These are phyloP conservation scores for Aspergillus haitiensis DNA, from an alignment of 495 filamentous ascomycete genomes.

Conservation along the genomic window DNA sequence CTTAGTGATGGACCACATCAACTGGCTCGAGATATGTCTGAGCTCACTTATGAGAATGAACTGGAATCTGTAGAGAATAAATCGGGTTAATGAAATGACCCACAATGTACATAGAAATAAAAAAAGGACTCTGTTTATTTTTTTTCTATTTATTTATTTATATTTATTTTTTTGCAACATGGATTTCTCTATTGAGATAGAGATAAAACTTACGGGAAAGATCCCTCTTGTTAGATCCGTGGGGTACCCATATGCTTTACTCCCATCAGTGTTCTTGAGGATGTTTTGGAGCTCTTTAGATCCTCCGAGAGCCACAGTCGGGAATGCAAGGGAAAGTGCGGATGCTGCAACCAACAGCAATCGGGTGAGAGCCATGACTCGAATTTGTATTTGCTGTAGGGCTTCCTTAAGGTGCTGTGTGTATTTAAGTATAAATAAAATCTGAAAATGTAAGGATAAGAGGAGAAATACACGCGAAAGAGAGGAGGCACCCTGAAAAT, in stretches of 20 bases:
- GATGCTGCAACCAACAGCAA: slow-evolving; percentile 27
- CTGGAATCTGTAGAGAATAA: slow-evolving; percentile 39
- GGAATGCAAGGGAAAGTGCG: slow-evolving; percentile 30
- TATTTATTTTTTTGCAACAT: too few species aligned
- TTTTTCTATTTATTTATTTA: too few species aligned
- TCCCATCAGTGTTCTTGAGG: slow-evolving; percentile 44
- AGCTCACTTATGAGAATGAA: slow-evolving; percentile 48
- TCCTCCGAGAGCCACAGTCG: slow-evolving; percentile 28
- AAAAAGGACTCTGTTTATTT: too few species aligned
- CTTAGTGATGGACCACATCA: background rate
- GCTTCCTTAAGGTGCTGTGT: background rate
- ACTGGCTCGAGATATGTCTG: background rate
- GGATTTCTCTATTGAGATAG: background rate
- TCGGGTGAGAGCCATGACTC: slow-evolving; percentile 19
- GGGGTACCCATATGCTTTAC: slow-evolving; percentile 45
- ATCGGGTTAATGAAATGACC: too few species aligned
- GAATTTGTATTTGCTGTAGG: background rate
- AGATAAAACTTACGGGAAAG: slow-evolving; percentile 38
- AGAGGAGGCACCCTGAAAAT: background rate
- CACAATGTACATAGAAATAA: too few species aligned
- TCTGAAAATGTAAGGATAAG: background rate
- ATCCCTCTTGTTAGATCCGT: slow-evolving; percentile 49
- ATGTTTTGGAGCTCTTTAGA: slow-evolving; percentile 43
- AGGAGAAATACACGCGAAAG: background rate
- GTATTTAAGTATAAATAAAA: background rate